A percentile compares a stretch with the other conserved stretches of the same genome.
These are phyloP conservation scores for Fusarium keratoplasticum DNA, from an alignment of 2,329 filamentous ascomycete genomes.

Conservation along the genomic window DNA sequence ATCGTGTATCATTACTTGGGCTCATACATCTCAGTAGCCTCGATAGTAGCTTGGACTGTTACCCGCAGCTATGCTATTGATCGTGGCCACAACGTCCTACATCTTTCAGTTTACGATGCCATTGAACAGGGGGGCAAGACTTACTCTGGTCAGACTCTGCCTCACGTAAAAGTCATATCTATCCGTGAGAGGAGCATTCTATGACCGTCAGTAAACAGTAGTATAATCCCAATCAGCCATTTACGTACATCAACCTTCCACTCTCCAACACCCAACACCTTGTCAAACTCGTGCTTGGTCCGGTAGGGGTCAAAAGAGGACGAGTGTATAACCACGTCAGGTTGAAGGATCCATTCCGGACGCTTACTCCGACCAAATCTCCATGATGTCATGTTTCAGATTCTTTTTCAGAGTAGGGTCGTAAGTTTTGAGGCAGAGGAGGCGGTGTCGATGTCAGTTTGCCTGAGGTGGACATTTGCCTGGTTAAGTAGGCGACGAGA, in stretches of 20 bases:
- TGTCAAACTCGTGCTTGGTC: not conserved
- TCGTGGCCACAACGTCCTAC: not conserved
- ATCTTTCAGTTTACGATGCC: not conserved
- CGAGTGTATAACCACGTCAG: not conserved
- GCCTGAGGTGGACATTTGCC: not conserved
- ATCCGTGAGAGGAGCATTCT: not conserved
- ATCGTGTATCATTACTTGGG: not conserved
- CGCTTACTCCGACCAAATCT: not conserved
- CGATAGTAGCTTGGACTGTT: not conserved
- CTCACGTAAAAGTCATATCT: not conserved
- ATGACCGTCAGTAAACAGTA: not conserved
- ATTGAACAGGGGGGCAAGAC: not conserved
- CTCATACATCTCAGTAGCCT: not conserved
- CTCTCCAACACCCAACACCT: not conserved
- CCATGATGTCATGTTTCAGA: not conserved
- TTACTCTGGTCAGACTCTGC: not conserved
- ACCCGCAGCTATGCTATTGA: not conserved
- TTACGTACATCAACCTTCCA: not conserved
- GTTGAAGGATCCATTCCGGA: not conserved
- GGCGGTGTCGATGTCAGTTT: not conserved
- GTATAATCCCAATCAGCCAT: not conserved
- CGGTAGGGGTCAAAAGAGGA: slow-evolving; percentile 5
- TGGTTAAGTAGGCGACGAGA: not conserved
- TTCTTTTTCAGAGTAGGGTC: not conserved
- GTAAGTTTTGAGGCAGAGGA: not conserved